These are phyloP conservation scores for Pseudozyma tsukubaensis DNA, from an alignment of 1,284 basidiomycete genomes.

Conservation along the genomic window DNA sequence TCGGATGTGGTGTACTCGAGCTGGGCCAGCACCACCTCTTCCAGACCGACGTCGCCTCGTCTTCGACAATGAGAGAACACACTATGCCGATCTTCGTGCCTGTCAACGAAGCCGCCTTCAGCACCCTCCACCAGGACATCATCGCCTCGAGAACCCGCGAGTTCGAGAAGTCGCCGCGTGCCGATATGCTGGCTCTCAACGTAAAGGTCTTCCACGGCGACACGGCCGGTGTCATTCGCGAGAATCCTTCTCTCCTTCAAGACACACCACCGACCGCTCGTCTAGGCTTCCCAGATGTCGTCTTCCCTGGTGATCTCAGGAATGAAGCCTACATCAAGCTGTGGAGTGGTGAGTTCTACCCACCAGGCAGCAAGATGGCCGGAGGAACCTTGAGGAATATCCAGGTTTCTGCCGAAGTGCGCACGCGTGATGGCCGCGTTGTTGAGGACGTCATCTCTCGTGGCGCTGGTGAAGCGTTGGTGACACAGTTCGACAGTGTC, in stretches of 20 bases:
- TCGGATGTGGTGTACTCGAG: constrained; percentile 92
- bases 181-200: constrained; percentile 87
- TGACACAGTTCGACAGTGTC: constrained; percentile 86
- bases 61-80: constrained; percentile 74
- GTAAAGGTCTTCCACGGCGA: constrained; percentile 89
- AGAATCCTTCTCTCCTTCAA: constrained; percentile 87
- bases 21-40: constrained; percentile 76
- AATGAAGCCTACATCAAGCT: constrained; percentile 90
- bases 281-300: constrained; percentile 96
- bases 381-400: constrained; percentile 74
- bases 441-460: constrained; percentile 82
- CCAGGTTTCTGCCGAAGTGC: constrained; percentile 90
- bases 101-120: constrained; percentile 83
- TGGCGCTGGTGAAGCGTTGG: constrained; percentile 84
- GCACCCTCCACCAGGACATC: constrained; percentile 94
- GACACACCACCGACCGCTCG: constrained; percentile 84
- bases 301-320: constrained; percentile 89
- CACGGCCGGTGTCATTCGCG: constrained; percentile 78
- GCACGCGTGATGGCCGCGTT: constrained; percentile 78
- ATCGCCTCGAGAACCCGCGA: constrained; percentile 82
- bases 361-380: constrained; percentile 56
- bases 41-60: constrained; percentile 72
- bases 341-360: constrained; percentile 65
- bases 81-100: constrained; percentile 90
- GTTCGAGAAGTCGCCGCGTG: constrained; percentile 86